Base-by-base conservation (phyloP, 306 rosid species). In the Dalbergia cultrata region DNA sequence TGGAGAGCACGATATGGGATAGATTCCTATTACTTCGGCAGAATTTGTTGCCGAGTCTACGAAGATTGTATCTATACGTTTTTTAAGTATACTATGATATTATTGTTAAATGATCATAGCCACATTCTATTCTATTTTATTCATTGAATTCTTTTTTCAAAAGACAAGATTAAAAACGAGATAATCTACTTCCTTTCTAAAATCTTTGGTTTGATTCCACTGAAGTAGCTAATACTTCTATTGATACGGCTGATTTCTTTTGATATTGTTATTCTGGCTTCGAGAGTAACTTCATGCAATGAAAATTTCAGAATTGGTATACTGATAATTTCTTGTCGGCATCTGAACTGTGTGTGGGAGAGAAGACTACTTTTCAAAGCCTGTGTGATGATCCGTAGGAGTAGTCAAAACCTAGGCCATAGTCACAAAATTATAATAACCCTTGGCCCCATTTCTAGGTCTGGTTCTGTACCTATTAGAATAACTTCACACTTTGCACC, bases 1-100 rank as follows among this genome's bases (percentile, higher is more conserved):
- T 82, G 82, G 82, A 54, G 70, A 53, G 82, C 86, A 82, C 75
- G 82, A 77, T 58, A 11, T 41, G 78, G 43, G 69, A 41, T 54
- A 52, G 74, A 76, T 82, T 76, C 86, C 86, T 63, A 67, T 76
- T 70, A 33, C 54, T 82, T 52, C 74, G 85, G 62, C 82, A 69
- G 78, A 82, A 77, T 82, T 75, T 76, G 59, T 18, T 82, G 85
- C 76, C 10, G 13, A 62, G 82, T 82, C 78, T 50, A 34, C 9
- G 72, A 70, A 70, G 72, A 11, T 57, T 31, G 49, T 43, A 44
- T 34, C 50, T n/a, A 16, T n/a, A 26, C 26, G 41, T 56, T 19
- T 44, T 44, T 69, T 69, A 43, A 72, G 16, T 50, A 49, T 41
- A 49, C 4, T 19, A 22, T 31, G 76, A 57, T 74, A 74, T 60